Evolutionary conservation across 495 filamentous ascomycete species (phyloP).

Genomic region (Xylaria longipes): DNA sequence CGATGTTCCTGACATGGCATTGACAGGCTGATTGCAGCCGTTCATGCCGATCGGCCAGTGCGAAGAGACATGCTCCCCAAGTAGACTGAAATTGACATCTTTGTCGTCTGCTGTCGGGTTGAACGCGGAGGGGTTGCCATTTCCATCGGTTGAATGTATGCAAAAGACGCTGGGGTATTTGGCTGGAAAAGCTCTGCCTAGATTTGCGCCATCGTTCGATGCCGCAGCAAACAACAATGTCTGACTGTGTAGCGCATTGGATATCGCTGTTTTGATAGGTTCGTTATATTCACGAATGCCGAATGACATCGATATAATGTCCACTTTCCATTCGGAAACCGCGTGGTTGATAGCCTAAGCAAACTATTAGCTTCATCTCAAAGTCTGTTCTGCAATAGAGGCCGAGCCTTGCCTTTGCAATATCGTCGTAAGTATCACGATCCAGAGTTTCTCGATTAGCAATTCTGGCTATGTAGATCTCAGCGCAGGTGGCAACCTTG

Average conservation of each 20-base stretch:
- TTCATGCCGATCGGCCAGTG: constrained; percentile 38
- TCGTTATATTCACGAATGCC: constrained; percentile 40
- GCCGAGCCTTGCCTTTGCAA: background rate
- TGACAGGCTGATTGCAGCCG: constrained; percentile 33
- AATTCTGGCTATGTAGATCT: constrained; percentile 45
- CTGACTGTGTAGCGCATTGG: constrained; percentile 33
- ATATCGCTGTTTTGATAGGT: constrained; percentile 37
- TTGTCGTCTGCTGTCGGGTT: constrained; percentile 40
- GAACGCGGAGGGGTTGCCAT: constrained; percentile 42
- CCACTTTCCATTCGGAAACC: constrained; percentile 43
- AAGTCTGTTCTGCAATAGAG: background rate
- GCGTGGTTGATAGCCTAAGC: constrained; percentile 44
- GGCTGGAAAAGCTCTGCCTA: constrained; percentile 43
- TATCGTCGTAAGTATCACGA: background rate
- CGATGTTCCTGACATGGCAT: constrained; percentile 30
- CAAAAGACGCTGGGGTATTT: constrained; percentile 44
- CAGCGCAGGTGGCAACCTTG: constrained; percentile 41
- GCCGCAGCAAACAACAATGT: constrained; percentile 44
- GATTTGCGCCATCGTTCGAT: constrained; percentile 46
- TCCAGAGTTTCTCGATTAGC: constrained; percentile 18
- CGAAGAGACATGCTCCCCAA: constrained; percentile 44
- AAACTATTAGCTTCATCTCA: background rate
- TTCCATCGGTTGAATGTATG: constrained; percentile 45
- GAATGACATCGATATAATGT: constrained; percentile 48
- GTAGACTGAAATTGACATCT: constrained; percentile 45